These are phyloP conservation scores for Hanseniaspora gamundiae DNA, from an alignment of 1,139 yeast genomes.

Conservation along the genomic window DNA sequence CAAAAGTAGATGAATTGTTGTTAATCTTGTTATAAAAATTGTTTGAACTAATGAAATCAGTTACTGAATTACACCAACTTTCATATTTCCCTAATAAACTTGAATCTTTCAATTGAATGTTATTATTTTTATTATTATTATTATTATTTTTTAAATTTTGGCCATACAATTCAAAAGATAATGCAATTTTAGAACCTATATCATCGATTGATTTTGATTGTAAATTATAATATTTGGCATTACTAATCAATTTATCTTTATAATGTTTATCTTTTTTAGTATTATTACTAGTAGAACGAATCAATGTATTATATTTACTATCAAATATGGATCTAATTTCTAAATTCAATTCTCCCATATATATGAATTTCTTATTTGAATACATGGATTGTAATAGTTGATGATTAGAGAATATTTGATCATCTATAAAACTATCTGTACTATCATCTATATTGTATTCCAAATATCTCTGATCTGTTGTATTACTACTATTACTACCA, in stretches of 20 bases:
- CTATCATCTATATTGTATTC: neutral
- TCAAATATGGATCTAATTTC: neutral
- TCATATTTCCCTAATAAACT: neutral
- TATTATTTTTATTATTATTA: too few relatives aligned
- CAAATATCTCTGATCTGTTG: neutral
- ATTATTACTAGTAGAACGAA: neutral
- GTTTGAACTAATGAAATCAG: neutral
- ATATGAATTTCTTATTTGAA: neutral
- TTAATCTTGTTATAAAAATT: neutral
- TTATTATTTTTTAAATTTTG: neutral
- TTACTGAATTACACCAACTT: neutral
- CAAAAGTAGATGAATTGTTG: too few relatives aligned
- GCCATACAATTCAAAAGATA: neutral
- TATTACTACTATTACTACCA: neutral
- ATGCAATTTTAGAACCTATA: neutral
- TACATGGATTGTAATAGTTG: neutral
- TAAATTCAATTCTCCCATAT: neutral
- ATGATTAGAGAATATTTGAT: neutral
- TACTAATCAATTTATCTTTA: neutral
- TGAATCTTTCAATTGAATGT: neutral
- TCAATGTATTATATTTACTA: neutral
- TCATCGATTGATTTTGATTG: neutral
- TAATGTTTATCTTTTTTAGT: neutral
- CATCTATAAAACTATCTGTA: neutral
- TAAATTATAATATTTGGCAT: slow-evolving; percentile 1